phyloP scores from a whole-genome alignment of 2,329 filamentous ascomycete species.

The Clathrospora elynae region DNA sequence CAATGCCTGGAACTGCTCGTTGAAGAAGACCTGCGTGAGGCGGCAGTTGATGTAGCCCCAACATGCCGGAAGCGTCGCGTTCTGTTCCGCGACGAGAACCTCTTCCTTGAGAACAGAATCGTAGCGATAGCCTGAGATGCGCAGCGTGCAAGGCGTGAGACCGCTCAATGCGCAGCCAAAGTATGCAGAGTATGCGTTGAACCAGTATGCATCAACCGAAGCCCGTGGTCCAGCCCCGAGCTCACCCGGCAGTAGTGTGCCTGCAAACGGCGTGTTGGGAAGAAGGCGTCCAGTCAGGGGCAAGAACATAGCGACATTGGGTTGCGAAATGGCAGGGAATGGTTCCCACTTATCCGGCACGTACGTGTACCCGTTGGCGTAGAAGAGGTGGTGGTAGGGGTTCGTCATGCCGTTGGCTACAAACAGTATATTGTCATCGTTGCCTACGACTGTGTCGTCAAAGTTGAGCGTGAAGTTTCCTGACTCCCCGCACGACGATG shows the following conservation, averaged over 20 bases:
- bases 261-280: constrained; percentile 38
- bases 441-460: constrained; percentile 31
- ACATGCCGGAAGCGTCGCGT: constrained; percentile 53
- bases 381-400: constrained; percentile 59
- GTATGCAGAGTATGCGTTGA: constrained; percentile 55
- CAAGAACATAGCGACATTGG: constrained; percentile 56
- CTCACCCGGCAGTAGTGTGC: constrained; percentile 50
- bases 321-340: constrained; percentile 53
- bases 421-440: constrained; percentile 42
- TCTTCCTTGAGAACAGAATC: constrained; percentile 43
- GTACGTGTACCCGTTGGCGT: constrained; percentile 58
- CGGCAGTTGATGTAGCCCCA: constrained; percentile 49
- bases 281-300: constrained; percentile 40
- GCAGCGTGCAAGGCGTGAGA: constrained; percentile 49
- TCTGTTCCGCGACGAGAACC: constrained; percentile 43
- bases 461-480: constrained; percentile 51
- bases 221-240: constrained; percentile 54
- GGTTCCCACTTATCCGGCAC: constrained; percentile 53
- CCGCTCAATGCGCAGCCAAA: constrained; percentile 56
- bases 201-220: constrained; percentile 55
- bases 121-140: constrained; percentile 55
- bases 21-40: constrained; percentile 52
- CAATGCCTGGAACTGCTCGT: constrained; percentile 47
- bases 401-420: constrained; percentile 50
- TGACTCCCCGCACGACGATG: constrained; percentile 50